Evolutionary conservation across 345 rosid species (phyloP), one percentile per base, ranked within the genome.

Genomic region (Lepidium didymum): DNA sequence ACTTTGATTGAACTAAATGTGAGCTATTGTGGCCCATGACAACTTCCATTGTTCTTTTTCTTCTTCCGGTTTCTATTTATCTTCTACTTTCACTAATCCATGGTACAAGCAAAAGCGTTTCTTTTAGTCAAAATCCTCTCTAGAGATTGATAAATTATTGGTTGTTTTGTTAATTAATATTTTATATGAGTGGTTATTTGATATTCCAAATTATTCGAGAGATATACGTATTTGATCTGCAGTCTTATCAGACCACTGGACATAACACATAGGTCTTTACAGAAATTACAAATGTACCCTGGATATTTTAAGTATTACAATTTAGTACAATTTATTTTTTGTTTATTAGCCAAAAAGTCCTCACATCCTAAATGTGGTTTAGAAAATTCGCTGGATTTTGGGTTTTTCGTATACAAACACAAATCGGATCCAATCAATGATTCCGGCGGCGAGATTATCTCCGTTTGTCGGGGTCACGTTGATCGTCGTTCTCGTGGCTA

Each of bases 401-500:
- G 65, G 3, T 29, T 34, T 41, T 41, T 21, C 23, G 46, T 56
- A 35, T 23, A 51, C 14, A 46, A 40, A 35, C 51, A 46, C 66
- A 57, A 36, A 51, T 67, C 72, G 43, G 62, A 73, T 35, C 62
- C 42, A 52, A 52, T 33, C 72, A 41, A 74, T 74, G 75, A 61
- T 59, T 55, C 49, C 76, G 60, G 35, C 70, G 7, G 75, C 45
- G 74, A 76, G 72, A 51, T 2, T 60, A 25, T 82, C 87, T 68
- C 80, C 86, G n/a, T 63, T 72, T 29, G 38, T 78, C 0, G 84
- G 75, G 18, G 47, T 84, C 21, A 67, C 93, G 15, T 50, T 80
- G 53, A 64, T 81, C 19, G 83, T 78, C 18, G 56, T 84, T 70
- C 44, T 87, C 35, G 18, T 82, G 5, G 88, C 94, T 18, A 31